phyloP scores from a whole-genome alignment of 768 basidiomycete species.

The Lactarius pseudohatsudake region DNA sequence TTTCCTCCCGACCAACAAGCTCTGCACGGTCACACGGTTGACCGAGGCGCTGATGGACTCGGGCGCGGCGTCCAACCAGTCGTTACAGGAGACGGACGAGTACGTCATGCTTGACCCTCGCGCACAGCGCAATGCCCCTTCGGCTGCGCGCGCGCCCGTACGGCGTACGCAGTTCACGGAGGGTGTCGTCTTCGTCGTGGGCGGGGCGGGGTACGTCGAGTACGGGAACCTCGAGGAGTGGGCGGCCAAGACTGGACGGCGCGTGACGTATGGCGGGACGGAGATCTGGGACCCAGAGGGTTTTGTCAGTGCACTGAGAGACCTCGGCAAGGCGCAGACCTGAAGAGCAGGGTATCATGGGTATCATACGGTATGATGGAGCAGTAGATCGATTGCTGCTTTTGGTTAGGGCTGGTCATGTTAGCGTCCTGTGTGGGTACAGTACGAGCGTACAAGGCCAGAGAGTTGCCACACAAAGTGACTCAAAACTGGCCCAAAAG shows the following conservation, averaged over 20 bases:
- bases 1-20: constrained; percentile 92
- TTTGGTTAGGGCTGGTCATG: background rate
- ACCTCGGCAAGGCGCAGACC: constrained; percentile 50
- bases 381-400: background rate
- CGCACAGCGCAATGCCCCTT: constrained; percentile 39
- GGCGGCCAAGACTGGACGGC: constrained; percentile 78
- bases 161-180: constrained; percentile 80
- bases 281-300: constrained; percentile 90
- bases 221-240: constrained; percentile 96
- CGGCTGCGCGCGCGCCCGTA: constrained; percentile 38
- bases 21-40: constrained; percentile 87
- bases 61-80: constrained; percentile 84
- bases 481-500: no score
- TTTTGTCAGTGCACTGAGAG: constrained; percentile 73
- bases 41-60: constrained; percentile 99
- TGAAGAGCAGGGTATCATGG: constrained; percentile 22
- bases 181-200: constrained; percentile 90
- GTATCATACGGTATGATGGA: background rate
- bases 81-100: constrained; percentile 54
- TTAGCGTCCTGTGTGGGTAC: no score
- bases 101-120: constrained; percentile 54
- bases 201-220: constrained; percentile 96
- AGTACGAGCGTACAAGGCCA: no score
- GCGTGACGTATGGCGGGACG: constrained; percentile 92
- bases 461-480: no score